Percentiles rank a stretch among this genome's conserved stretches.
phyloP scores from a whole-genome alignment of 1,139 yeast genomes.

The Wickerhamomyces sp. region DNA sequence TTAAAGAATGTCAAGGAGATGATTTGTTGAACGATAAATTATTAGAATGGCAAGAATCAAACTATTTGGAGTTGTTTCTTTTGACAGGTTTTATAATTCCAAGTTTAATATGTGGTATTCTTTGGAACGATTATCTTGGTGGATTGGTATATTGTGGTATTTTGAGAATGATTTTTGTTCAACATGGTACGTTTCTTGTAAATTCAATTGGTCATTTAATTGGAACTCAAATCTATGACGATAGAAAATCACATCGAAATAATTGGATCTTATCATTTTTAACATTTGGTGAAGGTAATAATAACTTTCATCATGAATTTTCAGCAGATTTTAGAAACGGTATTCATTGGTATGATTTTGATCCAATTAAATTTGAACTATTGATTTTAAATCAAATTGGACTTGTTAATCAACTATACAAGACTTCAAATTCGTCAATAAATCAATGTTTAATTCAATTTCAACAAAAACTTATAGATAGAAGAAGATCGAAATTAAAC shows the following conservation, averaged over 20 bases:
- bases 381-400: conserved; percentile 37
- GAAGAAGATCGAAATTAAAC: conserved; percentile 54
- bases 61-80: conserved; percentile 40
- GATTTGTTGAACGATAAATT: conserved; percentile 33
- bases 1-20: conserved; percentile 32
- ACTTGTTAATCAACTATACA: conserved; percentile 33
- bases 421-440: conserved; percentile 43
- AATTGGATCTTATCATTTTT: conserved; percentile 42
- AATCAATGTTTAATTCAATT: conserved; percentile 57
- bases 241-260: conserved; percentile 52
- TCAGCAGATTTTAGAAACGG: conserved; percentile 63
- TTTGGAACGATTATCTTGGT: conserved; percentile 45
- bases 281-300: conserved; percentile 63
- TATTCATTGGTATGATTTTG: conserved; percentile 46
- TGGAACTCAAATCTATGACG: conserved; percentile 59
- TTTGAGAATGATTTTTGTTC: conserved; percentile 49
- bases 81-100: conserved; percentile 49
- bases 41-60: conserved; percentile 53
- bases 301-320: conserved; percentile 71
- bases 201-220: conserved; percentile 60
- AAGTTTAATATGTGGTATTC: conserved; percentile 35
- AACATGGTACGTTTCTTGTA: conserved; percentile 50
- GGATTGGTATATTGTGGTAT: conserved; percentile 61
- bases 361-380: conserved; percentile 64
- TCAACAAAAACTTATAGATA: conserved; percentile 56